A percentile compares a stretch with the other conserved stretches of the same genome.
phyloP scores from a whole-genome alignment of 2,329 filamentous ascomycete species.

The Didymella segeticola region DNA sequence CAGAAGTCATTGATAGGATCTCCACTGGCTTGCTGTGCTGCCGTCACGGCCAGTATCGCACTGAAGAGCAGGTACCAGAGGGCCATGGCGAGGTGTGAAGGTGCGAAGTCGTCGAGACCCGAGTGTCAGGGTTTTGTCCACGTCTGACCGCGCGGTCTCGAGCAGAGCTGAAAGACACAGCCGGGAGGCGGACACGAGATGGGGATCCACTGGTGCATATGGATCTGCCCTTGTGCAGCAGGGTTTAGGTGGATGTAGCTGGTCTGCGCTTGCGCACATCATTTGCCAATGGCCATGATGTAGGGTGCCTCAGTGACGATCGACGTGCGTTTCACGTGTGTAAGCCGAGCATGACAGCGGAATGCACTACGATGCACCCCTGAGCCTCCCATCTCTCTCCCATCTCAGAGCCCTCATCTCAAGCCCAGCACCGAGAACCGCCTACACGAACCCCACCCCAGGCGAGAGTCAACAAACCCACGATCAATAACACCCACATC shows the following conservation, averaged over 20 bases:
- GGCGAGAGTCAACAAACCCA: too few relatives aligned
- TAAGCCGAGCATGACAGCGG: too few relatives aligned
- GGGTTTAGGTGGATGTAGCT: background rate
- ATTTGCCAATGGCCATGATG: background rate
- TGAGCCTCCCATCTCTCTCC: too few relatives aligned
- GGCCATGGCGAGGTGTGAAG: background rate
- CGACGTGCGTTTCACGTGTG: too few relatives aligned
- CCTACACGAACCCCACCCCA: too few relatives aligned
- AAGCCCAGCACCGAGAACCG: too few relatives aligned
- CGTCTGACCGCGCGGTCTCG: background rate
- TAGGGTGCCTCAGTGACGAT: too few relatives aligned
- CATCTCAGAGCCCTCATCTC: too few relatives aligned
- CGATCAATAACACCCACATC: too few relatives aligned
- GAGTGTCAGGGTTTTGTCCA: constrained; percentile 7
- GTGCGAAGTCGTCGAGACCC: background rate
- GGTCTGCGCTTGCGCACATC: background rate
- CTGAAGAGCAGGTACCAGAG: background rate
- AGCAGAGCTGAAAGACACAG: constrained; percentile 5
- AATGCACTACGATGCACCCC: too few relatives aligned
- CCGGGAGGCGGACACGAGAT: constrained; percentile 1
- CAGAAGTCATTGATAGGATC: constrained; percentile 29
- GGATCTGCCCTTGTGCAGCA: background rate
- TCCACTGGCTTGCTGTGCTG: constrained; percentile 6
- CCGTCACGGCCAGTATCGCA: constrained; percentile 48
- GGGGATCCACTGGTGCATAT: constrained; percentile 11